These are phyloP conservation scores for Tylopilus balloui DNA, from an alignment of 768 basidiomycete genomes.

Conservation along the genomic window DNA sequence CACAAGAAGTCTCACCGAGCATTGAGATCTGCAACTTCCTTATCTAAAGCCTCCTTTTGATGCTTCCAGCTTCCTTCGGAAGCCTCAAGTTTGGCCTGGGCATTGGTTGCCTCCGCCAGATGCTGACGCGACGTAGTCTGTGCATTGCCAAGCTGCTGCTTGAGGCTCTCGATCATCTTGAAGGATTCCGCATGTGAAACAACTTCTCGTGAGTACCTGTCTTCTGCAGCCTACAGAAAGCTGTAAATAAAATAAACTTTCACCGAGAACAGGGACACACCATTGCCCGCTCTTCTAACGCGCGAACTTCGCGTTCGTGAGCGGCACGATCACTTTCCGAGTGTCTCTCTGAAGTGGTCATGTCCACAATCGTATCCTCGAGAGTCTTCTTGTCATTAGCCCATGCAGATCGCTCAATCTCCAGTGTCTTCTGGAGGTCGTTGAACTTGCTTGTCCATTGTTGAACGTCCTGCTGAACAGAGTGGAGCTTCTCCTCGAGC, in stretches of 20 bases:
- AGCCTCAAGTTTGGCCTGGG: constrained; percentile 62
- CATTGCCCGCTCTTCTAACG: constrained; percentile 65
- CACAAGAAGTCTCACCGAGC: constrained; percentile 45
- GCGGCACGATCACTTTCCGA: constrained; percentile 58
- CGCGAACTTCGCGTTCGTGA: constrained; percentile 62
- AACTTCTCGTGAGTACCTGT: constrained; percentile 77
- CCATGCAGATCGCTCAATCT: constrained; percentile 68
- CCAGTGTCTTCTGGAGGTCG: constrained; percentile 61
- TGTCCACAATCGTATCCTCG: constrained; percentile 77
- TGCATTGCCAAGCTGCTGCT: constrained; percentile 52
- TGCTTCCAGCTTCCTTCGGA: constrained; percentile 79
- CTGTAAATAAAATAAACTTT: not conserved
- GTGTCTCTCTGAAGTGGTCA: constrained; percentile 68
- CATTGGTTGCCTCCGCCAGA: constrained; percentile 62
- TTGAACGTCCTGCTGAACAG: constrained; percentile 50
- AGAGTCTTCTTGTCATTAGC: constrained; percentile 73
- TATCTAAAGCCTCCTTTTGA: constrained; percentile 72
- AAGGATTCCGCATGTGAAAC: constrained; percentile 82
- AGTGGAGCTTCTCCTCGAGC: constrained; percentile 57
- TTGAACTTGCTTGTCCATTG: constrained; percentile 46
- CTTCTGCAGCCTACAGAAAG: constrained; percentile 58
- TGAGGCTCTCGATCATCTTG: constrained; percentile 62
- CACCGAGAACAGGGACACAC: constrained; percentile 32
- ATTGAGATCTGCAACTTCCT: constrained; percentile 70
- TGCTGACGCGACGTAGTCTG: constrained; percentile 56